Evolutionary conservation across 108 stramenopile genomes (phyloP), one percentile per base, ranked within the genome.

Genomic region (Skeletonema menzelii): DNA sequence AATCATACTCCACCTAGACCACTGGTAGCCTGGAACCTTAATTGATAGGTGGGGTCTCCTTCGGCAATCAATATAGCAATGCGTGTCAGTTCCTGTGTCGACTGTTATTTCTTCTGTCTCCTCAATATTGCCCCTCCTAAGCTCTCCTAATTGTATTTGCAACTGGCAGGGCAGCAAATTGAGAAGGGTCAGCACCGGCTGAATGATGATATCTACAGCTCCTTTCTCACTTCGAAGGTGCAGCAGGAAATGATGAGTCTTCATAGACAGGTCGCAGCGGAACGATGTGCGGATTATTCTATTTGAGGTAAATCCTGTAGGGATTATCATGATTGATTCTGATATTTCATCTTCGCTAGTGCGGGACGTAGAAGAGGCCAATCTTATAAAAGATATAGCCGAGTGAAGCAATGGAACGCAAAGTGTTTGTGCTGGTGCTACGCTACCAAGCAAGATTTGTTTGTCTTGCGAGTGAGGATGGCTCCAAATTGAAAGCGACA

Each of bases 161-260:
- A 93, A 49, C 65, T 86, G 85, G 67, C 89, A 93, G 22, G 92
- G 92, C 15, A 93, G 79, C 24, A 93, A 76, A 69, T 93, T 93
- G 12, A 89, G 24, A 35, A 93, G 57, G 46, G 57, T 79, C 15
- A 88, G 56, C 1, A 87, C 85, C 13, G 92, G 89, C 30, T 89
- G 83, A 37, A 93, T 62, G 26, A 27, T 37, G 7, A 93, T 67
- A 37, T 83, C 77, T 26, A 84, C 76, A 15, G 83, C 67, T 44
- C 88, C 88, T 28, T 82, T 76, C 1, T 60, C 72, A 59, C 85
- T 73, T 35, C 59, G 57, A 31, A 89, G 63, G 15, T 73, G 59
- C 8, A 93, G 44, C 5, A 93, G 65, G 67, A 90, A 86, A 53
- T 93, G 86, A 13, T 90, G 67, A 5, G 13, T 76, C 32, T 72